Conservation (phyloP, 768 basidiomycete genomes). For the Lactifluus rugatus region DNA sequence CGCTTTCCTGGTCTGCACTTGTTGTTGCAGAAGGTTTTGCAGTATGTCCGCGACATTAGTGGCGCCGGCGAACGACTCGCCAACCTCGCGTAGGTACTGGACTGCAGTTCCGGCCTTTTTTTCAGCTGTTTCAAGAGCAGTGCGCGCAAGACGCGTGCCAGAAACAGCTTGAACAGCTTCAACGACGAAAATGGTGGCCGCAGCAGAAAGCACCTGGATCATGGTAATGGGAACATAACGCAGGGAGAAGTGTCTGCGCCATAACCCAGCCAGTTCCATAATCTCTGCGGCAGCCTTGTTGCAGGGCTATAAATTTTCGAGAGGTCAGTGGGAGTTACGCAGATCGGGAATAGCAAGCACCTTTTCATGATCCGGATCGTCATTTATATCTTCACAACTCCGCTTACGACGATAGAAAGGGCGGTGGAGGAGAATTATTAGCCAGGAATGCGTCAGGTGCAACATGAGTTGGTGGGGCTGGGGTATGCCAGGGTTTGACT, state of each 20-base stretch:
- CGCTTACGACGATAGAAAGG: slow-evolving; percentile 18
- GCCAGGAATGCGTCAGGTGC: slow-evolving; percentile 19
- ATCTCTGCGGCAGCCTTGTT: slow-evolving; percentile 16
- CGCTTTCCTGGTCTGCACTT: slow-evolving; percentile 14
- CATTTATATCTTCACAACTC: slow-evolving; percentile 4
- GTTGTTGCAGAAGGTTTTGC: slow-evolving; percentile 13
- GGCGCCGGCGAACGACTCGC: slow-evolving; percentile 16
- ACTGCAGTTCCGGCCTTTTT: slow-evolving; percentile 6
- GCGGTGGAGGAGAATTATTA: slow-evolving; percentile 18
- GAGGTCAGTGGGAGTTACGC: background rate
- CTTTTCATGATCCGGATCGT: slow-evolving; percentile 15
- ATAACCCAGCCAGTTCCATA: slow-evolving; percentile 17
- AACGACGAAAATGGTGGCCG: slow-evolving; percentile 21
- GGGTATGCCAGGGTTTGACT: slow-evolving; percentile 6
- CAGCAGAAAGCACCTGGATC: slow-evolving; percentile 20
- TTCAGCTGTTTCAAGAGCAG: slow-evolving; percentile 7
- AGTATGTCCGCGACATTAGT: slow-evolving; percentile 16
- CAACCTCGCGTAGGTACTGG: slow-evolving; percentile 15
- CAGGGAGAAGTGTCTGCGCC: slow-evolving; percentile 12
- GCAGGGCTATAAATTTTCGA: slow-evolving; percentile 11
- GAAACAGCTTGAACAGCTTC: slow-evolving; percentile 19
- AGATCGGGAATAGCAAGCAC: background rate
- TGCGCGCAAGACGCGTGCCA: slow-evolving; percentile 14
- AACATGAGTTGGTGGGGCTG: slow-evolving; percentile 19
- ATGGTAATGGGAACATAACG: slow-evolving; percentile 21